A percentile compares a stretch with the other conserved stretches of the same genome.
Evolutionary conservation across 352 stramenopile species (phyloP).

Genomic region (Albugo candida): DNA sequence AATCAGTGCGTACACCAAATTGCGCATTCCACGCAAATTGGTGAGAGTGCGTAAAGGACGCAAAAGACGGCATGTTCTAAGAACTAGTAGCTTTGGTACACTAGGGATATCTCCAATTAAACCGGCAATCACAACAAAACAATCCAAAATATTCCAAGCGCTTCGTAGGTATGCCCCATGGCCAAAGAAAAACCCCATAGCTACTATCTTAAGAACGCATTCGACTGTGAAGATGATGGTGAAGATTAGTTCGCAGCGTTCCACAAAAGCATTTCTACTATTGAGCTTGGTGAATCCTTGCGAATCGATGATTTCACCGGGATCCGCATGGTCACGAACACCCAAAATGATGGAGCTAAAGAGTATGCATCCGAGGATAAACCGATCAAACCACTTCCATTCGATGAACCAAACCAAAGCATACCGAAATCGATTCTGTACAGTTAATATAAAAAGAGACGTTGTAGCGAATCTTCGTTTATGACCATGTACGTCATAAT

Average conservation of each 20-base stretch:
- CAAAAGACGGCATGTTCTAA: conserved; percentile 26
- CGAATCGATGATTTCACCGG: conserved; percentile 14
- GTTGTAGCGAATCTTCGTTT: conserved; percentile 21
- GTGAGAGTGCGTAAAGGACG: conserved; percentile 39
- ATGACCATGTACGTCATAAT: conserved; percentile 22
- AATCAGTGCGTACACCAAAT: conserved; percentile 36
- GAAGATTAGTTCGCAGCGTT: conserved; percentile 18
- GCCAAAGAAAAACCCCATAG: conserved; percentile 38
- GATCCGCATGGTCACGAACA: conserved; percentile 29
- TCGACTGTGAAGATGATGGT: conserved; percentile 57
- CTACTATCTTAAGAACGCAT: conserved; percentile 59
- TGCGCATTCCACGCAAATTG: conserved; percentile 19
- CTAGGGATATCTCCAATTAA: conserved; percentile 18
- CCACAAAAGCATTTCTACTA: conserved; percentile 17
- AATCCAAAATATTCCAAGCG: conserved; percentile 74
- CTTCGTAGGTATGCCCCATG: conserved; percentile 39
- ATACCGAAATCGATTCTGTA: conserved; percentile 18
- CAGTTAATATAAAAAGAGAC: conserved; percentile 17
- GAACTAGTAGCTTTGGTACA: conserved; percentile 17
- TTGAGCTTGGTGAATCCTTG: conserved; percentile 10
- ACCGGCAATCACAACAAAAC: conserved; percentile 52
- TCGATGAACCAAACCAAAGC: conserved; percentile 22
- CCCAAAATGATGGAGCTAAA: conserved; percentile 44
- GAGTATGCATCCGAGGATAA: conserved; percentile 52
- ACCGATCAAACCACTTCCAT: conserved; percentile 52